Base-by-base conservation (phyloP, 148 eudicot species). In the Dianthus caryophyllus region DNA sequence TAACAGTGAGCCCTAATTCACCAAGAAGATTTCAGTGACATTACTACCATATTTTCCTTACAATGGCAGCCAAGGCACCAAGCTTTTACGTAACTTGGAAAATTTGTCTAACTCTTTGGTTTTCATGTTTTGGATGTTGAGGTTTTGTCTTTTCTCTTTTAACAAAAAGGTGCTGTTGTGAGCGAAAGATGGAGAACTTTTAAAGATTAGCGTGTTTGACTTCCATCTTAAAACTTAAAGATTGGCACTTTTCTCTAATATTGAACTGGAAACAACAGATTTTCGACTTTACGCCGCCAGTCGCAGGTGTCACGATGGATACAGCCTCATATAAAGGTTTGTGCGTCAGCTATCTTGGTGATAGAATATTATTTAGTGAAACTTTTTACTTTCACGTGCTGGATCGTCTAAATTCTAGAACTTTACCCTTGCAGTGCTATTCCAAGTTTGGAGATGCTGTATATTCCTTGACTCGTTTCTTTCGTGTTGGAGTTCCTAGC, bases 301-400 rank as follows among this genome's bases (percentile, higher is more conserved):
- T 77, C 93, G 18, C 97, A 94, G 68, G 79, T 90, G 77, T 90
- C 97, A 63, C 77, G 71, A 54, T 94, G 99, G 99, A 94, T 94
- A 77, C 96, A 84, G 80, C 99, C 97, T 65, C 89, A 94, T 81
- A 79, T 94, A 67, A 86, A 88, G 91, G 99, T 94, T 57, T 70
- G 75, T 65, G 38, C 8, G 33, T 51, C 18, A 36, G 15, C 47
- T 68, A 9, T 57, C 16, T 10, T 33, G n/a, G 39, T 27, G 21
- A 1, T 46, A n/a, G 18, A 2, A 6, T 24, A 50, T 22, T 39
- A 48, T 48, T 56, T 41, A 48, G 6, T 31, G 14, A n/a, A 1
- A 2, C 12, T 46, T 64, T 51, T 41, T 54, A 54, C 62, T 16
- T 64, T 20, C 54, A 57, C 57, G 21, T 58, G 67, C 33, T 49